Evolutionary conservation across 768 basidiomycete species (phyloP).

Genomic region (Lentinula edodes): DNA sequence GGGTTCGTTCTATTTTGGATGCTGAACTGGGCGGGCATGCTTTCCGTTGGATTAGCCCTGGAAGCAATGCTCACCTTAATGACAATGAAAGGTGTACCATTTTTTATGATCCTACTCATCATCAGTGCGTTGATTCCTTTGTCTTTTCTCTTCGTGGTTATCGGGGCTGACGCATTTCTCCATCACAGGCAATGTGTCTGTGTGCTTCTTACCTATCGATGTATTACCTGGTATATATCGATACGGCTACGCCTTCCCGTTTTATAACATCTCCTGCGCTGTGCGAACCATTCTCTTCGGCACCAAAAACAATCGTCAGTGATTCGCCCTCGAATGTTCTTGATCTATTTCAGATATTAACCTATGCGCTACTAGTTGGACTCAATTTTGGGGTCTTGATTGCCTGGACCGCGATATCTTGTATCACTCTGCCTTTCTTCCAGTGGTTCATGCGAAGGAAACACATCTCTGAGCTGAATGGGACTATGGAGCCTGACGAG

Average conservation of each 20-base stretch:
- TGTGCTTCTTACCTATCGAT: constrained; percentile 52
- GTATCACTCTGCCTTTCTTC: constrained; percentile 4
- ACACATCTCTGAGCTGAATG: constrained; percentile 4
- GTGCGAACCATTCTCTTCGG: constrained; percentile 60
- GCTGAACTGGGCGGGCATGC: constrained; percentile 55
- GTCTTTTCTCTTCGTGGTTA: not conserved
- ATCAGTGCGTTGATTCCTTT: constrained; percentile 35
- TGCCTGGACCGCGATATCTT: constrained; percentile 12
- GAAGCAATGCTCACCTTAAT: constrained; percentile 55
- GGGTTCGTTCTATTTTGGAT: constrained; percentile 69
- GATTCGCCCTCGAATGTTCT: not conserved
- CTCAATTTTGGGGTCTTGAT: constrained; percentile 57
- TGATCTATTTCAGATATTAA: not conserved
- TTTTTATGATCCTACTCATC: constrained; percentile 64
- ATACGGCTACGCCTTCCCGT: constrained; percentile 68
- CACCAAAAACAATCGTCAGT: constrained; percentile 55
- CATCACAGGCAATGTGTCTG: constrained; percentile 49
- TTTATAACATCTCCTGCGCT: constrained; percentile 63
- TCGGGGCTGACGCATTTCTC: not conserved
- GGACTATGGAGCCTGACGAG: constrained; percentile 1
- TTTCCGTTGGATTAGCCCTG: constrained; percentile 52
- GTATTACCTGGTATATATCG: constrained; percentile 51
- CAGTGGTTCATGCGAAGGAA: constrained; percentile 6
- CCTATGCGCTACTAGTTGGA: constrained; percentile 37
- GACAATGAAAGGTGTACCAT: constrained; percentile 43